Evolutionary conservation across 163 green algal species (phyloP), one percentile per base, ranked within the genome.

Genomic region (Volvox carteri): DNA sequence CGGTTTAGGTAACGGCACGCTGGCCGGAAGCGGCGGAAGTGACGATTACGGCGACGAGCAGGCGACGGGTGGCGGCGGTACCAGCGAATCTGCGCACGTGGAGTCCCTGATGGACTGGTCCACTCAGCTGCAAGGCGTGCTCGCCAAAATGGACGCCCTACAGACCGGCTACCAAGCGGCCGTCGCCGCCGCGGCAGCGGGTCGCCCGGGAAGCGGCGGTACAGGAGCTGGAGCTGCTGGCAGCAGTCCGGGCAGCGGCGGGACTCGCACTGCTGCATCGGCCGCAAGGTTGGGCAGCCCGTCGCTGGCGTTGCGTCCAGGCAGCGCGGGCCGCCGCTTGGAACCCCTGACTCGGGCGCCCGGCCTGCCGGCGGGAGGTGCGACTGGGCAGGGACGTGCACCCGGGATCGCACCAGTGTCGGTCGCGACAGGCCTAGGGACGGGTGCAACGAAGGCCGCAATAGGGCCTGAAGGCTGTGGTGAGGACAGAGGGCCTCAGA

Each of bases 111-210:
- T 84, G 70, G 48, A 83, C 12, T 92, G 90, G 90, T 84, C 60
- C n/a, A 39, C 39, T 33, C 74, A 91, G 41, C 80, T 90, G 30
- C 67, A 90, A 35, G 28, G 35, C 6, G 78, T 92, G 7, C 78
- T 92, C 19, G 70, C 90, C 28, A 86, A 79, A 19, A 89, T 92
- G 85, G 90, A 92, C 25, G 75, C 85, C 2, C 70, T 92, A 30
- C 85, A 92, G 85, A 92, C 85, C 0, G 90, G 90, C 4, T 92
- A 92, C 78, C 90, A 92, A 58, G 85, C 39, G n/a, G 41, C 25
- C 50, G 48, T 39, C 21, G 37, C 30, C 28, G 41, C 52, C 7
- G 60, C 52, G n/a, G 56, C n/a, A 41, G 30, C 52, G 58, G n/a
- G 44, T 18, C 0, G 30, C 12, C 30, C n/a, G 30, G 44, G 37